Conservation (phyloP, 495 filamentous ascomycete species). For the Penicillium alfredii region DNA sequence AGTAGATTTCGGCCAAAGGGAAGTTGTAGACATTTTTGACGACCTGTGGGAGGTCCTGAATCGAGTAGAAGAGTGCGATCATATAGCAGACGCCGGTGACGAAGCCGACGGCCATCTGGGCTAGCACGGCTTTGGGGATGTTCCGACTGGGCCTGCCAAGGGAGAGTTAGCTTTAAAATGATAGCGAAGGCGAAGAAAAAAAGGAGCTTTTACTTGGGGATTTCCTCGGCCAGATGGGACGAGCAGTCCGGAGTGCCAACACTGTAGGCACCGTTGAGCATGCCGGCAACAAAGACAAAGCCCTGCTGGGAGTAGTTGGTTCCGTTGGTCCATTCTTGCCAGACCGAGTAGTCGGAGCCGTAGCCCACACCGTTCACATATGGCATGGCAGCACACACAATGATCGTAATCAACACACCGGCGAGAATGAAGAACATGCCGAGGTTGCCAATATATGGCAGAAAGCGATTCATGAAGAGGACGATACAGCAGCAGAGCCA, state of each 20-base stretch:
- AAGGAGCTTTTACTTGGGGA: constrained; percentile 49
- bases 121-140: constrained; percentile 47
- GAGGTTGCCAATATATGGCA: constrained; percentile 60
- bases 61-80: constrained; percentile 49
- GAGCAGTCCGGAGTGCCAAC: constrained; percentile 75
- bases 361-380: constrained; percentile 37
- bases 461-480: constrained; percentile 60
- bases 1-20: constrained; percentile 73
- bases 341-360: constrained; percentile 54
- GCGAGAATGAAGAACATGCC: constrained; percentile 65
- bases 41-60: constrained; percentile 38
- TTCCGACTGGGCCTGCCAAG: constrained; percentile 35
- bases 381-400: constrained; percentile 75
- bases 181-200: neutral
- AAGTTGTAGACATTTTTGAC: constrained; percentile 48
- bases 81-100: constrained; percentile 44
- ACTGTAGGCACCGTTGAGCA: constrained; percentile 81
- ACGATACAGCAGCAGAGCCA: constrained; percentile 61
- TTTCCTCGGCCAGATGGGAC: constrained; percentile 77
- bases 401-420: constrained; percentile 63
- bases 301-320: constrained; percentile 64
- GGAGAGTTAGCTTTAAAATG: constrained; percentile 1
- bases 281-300: constrained; percentile 72
- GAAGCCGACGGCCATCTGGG: constrained; percentile 47
- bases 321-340: constrained; percentile 58